phyloP scores from a whole-genome alignment of 192 early-diverging fungal species.

The Geranomyces variabilis region DNA sequence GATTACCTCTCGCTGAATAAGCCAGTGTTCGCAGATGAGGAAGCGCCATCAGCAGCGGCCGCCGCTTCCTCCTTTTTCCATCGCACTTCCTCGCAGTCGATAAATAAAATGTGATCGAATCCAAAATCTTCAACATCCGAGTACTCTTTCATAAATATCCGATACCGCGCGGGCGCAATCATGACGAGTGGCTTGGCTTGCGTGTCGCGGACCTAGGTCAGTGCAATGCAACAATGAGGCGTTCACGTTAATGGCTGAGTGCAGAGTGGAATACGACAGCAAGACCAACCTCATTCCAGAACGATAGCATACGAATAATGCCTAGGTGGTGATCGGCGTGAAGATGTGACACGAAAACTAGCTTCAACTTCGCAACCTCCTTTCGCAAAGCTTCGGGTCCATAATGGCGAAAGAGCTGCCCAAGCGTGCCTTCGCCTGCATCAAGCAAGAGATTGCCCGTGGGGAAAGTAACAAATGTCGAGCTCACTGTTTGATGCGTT shows the following conservation, averaged over 20 bases:
- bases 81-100: background rate
- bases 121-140: conserved; percentile 70
- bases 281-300: conserved; percentile 67
- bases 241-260: background rate
- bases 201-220: background rate
- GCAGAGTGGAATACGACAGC: too few species aligned
- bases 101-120: conserved; percentile 18
- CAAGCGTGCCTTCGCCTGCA: conserved; percentile 86
- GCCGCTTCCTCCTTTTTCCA: conserved; percentile 75
- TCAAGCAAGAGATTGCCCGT: conserved; percentile 80
- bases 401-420: conserved; percentile 84
- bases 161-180: conserved; percentile 62
- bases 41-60: conserved; percentile 72
- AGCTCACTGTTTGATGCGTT: conserved; percentile 64
- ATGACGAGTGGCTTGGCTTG: conserved; percentile 30
- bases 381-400: conserved; percentile 55
- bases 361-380: conserved; percentile 57
- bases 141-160: conserved; percentile 69
- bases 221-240: background rate
- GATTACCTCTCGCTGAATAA: too few species aligned
- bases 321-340: conserved; percentile 99
- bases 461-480: conserved; percentile 73
- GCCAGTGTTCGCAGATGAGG: too few species aligned
- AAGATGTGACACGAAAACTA: conserved; percentile 91
- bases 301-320: conserved; percentile 67